A percentile compares a stretch with the other conserved stretches of the same genome.
These are phyloP conservation scores for Vitis riparia DNA, from an alignment of 164 flowering plant species.

Conservation along the genomic window DNA sequence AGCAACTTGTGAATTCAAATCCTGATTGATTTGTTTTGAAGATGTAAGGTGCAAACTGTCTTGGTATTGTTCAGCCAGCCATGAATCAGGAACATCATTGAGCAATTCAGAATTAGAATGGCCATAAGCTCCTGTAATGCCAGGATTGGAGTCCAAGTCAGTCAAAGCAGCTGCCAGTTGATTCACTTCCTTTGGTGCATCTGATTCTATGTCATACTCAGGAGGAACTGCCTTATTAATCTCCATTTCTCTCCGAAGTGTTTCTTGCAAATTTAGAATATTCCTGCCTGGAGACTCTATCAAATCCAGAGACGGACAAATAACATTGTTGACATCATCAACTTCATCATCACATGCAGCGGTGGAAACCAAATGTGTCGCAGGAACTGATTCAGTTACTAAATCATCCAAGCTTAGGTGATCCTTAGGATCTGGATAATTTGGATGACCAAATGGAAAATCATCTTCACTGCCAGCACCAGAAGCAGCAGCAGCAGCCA, in stretches of 20 bases:
- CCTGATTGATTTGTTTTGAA: slow-evolving; percentile 10
- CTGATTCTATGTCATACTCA: slow-evolving; percentile 10
- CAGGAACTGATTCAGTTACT: slow-evolving; percentile 7
- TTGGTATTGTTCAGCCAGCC: not conserved
- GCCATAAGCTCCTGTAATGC: not conserved
- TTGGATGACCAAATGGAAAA: slow-evolving; percentile 11
- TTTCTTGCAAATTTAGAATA: slow-evolving; percentile 12
- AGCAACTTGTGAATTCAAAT: slow-evolving; percentile 11
- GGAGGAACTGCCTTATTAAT: slow-evolving; percentile 12
- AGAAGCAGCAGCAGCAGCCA: too few species aligned
- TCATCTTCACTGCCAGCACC: slow-evolving; percentile 3
- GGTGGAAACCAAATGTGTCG: slow-evolving; percentile 8
- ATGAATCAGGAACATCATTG: slow-evolving; percentile 1
- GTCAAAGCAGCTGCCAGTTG: slow-evolving; percentile 11
- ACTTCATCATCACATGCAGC: slow-evolving; percentile 8
- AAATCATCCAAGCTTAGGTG: slow-evolving; percentile 14
- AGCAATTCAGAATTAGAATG: slow-evolving; percentile 1
- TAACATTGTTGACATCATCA: slow-evolving; percentile 4
- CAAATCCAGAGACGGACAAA: not conserved
- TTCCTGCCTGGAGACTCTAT: slow-evolving; percentile 19
- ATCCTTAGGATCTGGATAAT: slow-evolving; percentile 6
- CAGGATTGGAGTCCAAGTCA: not conserved
- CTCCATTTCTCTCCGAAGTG: slow-evolving; percentile 15
- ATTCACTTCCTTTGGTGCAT: slow-evolving; percentile 16
- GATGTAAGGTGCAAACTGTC: not conserved